Evolutionary conservation across 768 basidiomycete genomes (phyloP), one percentile per base, ranked within the genome.

Genomic region (Erythrobasidium yunnanense): DNA sequence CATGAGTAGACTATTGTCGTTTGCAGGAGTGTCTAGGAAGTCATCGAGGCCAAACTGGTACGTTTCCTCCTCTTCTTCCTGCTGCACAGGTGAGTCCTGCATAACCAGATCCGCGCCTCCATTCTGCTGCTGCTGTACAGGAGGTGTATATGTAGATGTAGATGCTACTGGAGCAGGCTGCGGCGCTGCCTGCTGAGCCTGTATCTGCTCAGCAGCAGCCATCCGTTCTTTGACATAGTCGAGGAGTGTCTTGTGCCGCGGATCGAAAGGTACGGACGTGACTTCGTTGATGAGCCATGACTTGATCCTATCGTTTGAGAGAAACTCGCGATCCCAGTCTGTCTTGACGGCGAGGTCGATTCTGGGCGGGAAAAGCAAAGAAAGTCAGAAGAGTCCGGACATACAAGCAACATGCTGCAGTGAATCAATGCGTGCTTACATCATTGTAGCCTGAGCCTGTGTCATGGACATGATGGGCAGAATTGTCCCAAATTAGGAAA

Each of bases 191-290:
- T 63, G 60, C 47, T 63, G 60, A 25, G 32, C 32, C 33, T 63
- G 60, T 30, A 34, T 46, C 20, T 6, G 2, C 22, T 63, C 25
- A 3, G 60, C 60, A 49, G 49, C 47, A 6, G 47, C 60, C 60
- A 63, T 63, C 1, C 60, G 46, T 8, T 46, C 20, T 22, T 63
- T 63, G 47, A 63, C 60, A 51, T 63, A 63, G 17, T 63, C 60
- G 42, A 63, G 60, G n/a, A 63, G 60, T 4, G 22, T 63, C 4
- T 49, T 47, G 22, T 25, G 49, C 11, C 27, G 32, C 7, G 60
- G 60, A 23, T 63, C 60, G 29, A 63, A 63, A 1, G 60, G 60
- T 13, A 51, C 60, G 20, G 23, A 34, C 18, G 46, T 29, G 4
- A 63, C 49, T 25, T 63, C 45, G 11, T 49, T 30, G 2, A 32